Conservation (phyloP, 2,329 filamentous ascomycete species). For the Aureobasidium musti region DNA sequence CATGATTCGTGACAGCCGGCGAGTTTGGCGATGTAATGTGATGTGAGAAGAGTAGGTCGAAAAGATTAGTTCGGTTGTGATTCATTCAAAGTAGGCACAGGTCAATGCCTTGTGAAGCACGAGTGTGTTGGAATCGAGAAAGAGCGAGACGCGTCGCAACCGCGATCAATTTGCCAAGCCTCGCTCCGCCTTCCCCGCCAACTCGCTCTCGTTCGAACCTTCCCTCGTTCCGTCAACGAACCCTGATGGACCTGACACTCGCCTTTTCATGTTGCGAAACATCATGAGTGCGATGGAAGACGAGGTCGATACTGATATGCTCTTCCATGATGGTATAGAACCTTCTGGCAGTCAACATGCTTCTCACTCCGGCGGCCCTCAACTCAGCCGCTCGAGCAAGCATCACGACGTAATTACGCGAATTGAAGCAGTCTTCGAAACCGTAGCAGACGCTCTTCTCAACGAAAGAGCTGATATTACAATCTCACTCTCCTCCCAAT, state of each 20-base stretch:
- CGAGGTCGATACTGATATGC: constrained; percentile 11
- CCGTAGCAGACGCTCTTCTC: constrained; percentile 53
- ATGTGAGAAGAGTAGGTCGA: background rate
- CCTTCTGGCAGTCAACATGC: background rate
- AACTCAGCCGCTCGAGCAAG: constrained; percentile 6
- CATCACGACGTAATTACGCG: constrained; percentile 48
- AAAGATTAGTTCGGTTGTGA: background rate
- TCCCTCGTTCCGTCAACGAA: background rate
- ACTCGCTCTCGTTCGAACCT: background rate
- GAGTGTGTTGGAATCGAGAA: constrained; percentile 13
- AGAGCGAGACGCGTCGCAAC: constrained; percentile 1
- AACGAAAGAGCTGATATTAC: constrained; percentile 50
- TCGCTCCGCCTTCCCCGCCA: constrained; percentile 5
- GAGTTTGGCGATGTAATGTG: background rate
- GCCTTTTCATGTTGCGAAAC: background rate
- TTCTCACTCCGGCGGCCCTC: background rate
- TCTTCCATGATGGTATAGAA: background rate
- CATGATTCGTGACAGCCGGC: background rate
- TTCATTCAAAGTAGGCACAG: background rate
- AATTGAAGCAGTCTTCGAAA: constrained; percentile 59
- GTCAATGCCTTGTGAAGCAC: background rate
- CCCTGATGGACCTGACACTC: background rate
- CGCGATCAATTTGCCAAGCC: background rate
- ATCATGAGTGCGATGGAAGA: background rate
- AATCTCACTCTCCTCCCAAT: constrained; percentile 48